These are phyloP conservation scores for Apiotrichum brassicae DNA, from an alignment of 1,284 basidiomycete species.

Conservation along the genomic window DNA sequence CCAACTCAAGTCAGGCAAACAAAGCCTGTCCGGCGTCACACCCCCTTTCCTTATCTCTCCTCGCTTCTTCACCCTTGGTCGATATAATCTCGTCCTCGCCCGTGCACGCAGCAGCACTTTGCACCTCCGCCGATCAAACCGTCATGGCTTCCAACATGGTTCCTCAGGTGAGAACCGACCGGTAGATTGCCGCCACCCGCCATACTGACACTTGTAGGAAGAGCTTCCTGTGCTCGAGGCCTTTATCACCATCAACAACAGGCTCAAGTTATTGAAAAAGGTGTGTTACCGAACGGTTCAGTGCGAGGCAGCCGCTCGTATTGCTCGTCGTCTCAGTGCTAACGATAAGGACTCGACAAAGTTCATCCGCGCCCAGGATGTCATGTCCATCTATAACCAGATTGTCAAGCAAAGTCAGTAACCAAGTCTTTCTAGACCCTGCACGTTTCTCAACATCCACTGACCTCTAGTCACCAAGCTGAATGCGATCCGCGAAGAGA, in stretches of 20 bases:
- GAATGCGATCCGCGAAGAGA: constrained; percentile 75
- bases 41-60: no score
- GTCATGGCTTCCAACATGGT: constrained; percentile 39
- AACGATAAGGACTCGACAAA: constrained; percentile 62
- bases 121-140: background rate
- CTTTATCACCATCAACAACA: constrained; percentile 90
- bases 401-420: constrained; percentile 84
- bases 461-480: constrained; percentile 68
- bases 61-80: background rate
- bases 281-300: constrained; percentile 42
- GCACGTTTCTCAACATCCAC: background rate
- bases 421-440: no score
- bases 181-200: background rate
- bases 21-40: no score
- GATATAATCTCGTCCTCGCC: background rate
- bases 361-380: constrained; percentile 87
- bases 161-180: constrained; percentile 32
- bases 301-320: background rate
- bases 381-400: constrained; percentile 85
- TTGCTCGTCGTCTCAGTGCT: background rate
- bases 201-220: constrained; percentile 29
- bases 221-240: constrained; percentile 90
- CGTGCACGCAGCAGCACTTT: no score
- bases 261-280: constrained; percentile 55
- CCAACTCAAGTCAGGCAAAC: no score